Percentiles rank a stretch among this genome's conserved stretches.
Conservation (phyloP, 1,139 yeast species). For the Protomyces macrosporus region DNA sequence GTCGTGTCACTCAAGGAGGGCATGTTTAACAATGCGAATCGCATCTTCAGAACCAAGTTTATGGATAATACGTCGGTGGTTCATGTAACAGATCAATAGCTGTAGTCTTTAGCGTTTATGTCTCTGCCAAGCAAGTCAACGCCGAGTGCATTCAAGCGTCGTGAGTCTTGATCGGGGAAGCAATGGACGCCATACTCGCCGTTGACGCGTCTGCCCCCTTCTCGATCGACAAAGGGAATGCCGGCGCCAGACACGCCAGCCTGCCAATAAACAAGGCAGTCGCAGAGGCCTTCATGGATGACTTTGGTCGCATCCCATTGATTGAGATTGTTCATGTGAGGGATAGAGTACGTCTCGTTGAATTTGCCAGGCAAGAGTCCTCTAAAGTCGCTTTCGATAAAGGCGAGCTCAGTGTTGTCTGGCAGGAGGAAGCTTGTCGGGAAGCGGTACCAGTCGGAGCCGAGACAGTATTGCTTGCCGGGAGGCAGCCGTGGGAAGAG, state of each 20-base stretch:
- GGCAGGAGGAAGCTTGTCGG: constrained; percentile 83
- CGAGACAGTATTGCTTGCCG: constrained; percentile 50
- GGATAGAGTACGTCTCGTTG: constrained; percentile 32
- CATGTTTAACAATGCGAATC: constrained; percentile 94
- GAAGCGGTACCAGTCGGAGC: constrained; percentile 91
- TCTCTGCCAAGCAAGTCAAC: constrained; percentile 15
- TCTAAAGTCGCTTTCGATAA: constrained; percentile 70
- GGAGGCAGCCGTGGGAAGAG: constrained; percentile 34
- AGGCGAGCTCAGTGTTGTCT: constrained; percentile 54
- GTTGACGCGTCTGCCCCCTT: not conserved
- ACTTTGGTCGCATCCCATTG: constrained; percentile 13
- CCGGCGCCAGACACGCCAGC: not conserved
- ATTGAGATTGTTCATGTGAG: constrained; percentile 33
- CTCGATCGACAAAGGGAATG: constrained; percentile 12
- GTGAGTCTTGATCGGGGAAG: not conserved
- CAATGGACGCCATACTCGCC: constrained; percentile 16
- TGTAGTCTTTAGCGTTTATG: not conserved
- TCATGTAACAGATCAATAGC: not conserved
- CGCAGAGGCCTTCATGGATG: not conserved
- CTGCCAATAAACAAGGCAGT: constrained; percentile 5
- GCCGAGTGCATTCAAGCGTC: constrained; percentile 12
- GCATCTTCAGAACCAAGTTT: constrained; percentile 87
- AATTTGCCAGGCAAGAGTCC: constrained; percentile 90
- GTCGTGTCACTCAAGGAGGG: constrained; percentile 97
- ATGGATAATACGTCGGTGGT: constrained; percentile 97